Evolutionary conservation across 2,329 filamentous ascomycete species (phyloP).

Genomic region (Parastagonospora nodorum): DNA sequence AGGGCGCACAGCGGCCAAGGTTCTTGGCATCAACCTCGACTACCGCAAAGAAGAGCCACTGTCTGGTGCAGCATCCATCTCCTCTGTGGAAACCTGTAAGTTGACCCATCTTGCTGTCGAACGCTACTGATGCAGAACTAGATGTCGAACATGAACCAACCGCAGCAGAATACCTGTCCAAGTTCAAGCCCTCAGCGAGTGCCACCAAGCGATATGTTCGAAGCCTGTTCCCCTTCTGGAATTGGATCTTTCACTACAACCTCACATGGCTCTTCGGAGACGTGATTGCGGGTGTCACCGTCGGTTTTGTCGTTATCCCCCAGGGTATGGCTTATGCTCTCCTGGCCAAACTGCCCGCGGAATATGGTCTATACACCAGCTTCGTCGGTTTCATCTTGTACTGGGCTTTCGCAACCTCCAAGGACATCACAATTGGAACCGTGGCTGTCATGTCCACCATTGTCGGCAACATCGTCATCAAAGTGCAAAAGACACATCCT

Average conservation of each 20-base stretch:
- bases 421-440: slow-evolving; percentile 98
- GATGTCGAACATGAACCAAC: slow-evolving; percentile 85
- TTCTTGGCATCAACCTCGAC: slow-evolving; percentile 80
- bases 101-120: not conserved
- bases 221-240: slow-evolving; percentile 84
- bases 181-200: slow-evolving; percentile 62
- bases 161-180: slow-evolving; percentile 70
- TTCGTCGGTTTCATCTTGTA: slow-evolving; percentile 96
- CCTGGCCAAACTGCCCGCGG: slow-evolving; percentile 75
- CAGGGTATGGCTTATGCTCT: slow-evolving; percentile 95
- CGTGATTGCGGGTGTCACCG: slow-evolving; percentile 79
- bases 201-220: slow-evolving; percentile 66
- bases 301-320: slow-evolving; percentile 84
- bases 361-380: slow-evolving; percentile 91
- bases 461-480: slow-evolving; percentile 77
- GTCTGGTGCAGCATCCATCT: slow-evolving; percentile 75
- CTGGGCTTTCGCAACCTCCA: slow-evolving; percentile 98
- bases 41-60: slow-evolving; percentile 69
- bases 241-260: slow-evolving; percentile 91
- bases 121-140: slow-evolving; percentile 57
- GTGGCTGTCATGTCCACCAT: slow-evolving; percentile 95
- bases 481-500: slow-evolving; percentile 59
- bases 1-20: slow-evolving; percentile 78
- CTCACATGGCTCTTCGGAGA: slow-evolving; percentile 87
- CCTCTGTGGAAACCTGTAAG: slow-evolving; percentile 61